Conservation (phyloP, 1,284 basidiomycete species). For the Microbotryum violaceum region DNA sequence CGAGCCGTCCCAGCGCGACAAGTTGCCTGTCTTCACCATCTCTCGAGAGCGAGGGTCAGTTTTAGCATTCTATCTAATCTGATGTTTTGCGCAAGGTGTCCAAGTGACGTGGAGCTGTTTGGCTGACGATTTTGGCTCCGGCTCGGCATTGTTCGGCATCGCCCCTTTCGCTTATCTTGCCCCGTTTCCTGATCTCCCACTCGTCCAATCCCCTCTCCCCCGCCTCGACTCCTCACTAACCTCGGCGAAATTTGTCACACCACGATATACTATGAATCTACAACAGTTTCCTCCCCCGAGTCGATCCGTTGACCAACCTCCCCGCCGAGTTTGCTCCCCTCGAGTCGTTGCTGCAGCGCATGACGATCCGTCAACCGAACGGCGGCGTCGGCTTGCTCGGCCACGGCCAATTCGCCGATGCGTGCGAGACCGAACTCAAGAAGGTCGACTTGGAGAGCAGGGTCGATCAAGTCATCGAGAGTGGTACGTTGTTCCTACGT, state of each 20-base stretch:
- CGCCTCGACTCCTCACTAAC: not conserved
- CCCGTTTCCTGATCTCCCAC: too few relatives aligned
- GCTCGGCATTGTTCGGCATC: not conserved
- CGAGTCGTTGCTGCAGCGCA: conserved; percentile 34
- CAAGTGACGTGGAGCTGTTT: not conserved
- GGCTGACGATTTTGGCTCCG: not conserved
- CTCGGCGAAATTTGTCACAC: too few relatives aligned
- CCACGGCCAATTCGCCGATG: conserved; percentile 35
- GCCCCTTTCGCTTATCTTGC: not conserved
- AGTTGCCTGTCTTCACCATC: conserved; percentile 4
- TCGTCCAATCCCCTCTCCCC: not conserved
- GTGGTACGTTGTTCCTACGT: not conserved
- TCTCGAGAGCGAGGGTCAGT: conserved; percentile 1
- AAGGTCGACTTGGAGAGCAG: conserved; percentile 24
- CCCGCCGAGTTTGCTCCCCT: conserved; percentile 32
- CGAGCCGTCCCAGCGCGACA: not conserved
- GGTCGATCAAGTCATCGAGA: conserved; percentile 22
- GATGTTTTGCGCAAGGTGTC: not conserved
- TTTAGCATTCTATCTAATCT: not conserved
- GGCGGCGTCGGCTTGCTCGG: conserved; percentile 35
- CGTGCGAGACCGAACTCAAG: conserved; percentile 33
- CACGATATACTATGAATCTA: not conserved
- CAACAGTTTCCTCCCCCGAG: conserved; percentile 9
- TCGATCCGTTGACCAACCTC: conserved; percentile 34
- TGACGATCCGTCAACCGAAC: conserved; percentile 38